phyloP scores from a whole-genome alignment of 208 protist species.

The Giardia muris region DNA sequence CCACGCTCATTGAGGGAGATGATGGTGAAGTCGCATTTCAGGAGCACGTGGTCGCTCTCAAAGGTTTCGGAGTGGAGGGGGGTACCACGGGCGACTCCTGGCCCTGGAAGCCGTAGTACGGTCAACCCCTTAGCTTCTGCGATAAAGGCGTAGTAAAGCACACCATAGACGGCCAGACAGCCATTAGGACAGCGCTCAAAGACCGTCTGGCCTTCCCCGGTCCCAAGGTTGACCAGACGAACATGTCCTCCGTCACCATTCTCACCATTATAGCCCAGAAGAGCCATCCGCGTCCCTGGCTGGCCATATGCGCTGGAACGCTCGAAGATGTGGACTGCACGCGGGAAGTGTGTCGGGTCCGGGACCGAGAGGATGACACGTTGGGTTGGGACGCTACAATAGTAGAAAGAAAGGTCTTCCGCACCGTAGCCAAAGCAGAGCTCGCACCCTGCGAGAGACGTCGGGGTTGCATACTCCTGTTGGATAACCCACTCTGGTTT shows the following conservation, averaged over 20 bases:
- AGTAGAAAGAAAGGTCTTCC: constrained; percentile 8
- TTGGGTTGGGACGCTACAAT: neutral
- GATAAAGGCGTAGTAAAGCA: neutral
- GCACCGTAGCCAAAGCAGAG: neutral
- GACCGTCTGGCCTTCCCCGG: neutral
- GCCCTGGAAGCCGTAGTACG: neutral
- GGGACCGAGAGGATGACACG: neutral
- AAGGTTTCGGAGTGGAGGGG: neutral
- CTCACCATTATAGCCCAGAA: neutral
- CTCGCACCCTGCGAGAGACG: neutral
- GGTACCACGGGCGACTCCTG: neutral
- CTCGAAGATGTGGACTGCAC: neutral
- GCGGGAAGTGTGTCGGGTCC: neutral
- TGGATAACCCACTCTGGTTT: neutral
- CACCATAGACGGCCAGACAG: neutral
- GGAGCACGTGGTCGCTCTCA: neutral
- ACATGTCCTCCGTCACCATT: neutral
- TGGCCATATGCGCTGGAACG: neutral
- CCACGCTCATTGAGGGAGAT: neutral
- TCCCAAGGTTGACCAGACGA: neutral
- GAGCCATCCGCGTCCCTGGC: neutral
- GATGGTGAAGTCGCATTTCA: neutral
- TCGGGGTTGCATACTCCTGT: neutral
- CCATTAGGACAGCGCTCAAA: neutral
- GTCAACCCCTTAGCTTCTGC: neutral